Base-by-base conservation (phyloP, 2,329 filamentous ascomycete species). In the Grosmannia huntii region DNA sequence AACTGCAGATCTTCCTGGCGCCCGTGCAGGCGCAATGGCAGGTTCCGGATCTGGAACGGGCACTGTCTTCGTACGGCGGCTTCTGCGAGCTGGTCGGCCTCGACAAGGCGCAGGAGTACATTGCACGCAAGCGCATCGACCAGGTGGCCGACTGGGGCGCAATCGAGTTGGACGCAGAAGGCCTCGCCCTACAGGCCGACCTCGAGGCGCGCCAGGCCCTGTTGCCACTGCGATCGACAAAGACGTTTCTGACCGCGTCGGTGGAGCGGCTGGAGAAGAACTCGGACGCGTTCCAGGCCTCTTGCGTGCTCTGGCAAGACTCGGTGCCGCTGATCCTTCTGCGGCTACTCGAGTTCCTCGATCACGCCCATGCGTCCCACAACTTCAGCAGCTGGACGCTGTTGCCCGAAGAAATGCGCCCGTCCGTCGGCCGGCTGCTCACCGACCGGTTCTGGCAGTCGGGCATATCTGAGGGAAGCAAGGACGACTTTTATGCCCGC, bases 381-480 rank as follows among this genome's bases (percentile, higher is more conserved):
- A 91, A 96, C 65, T 82, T 89, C 1, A 76, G 81, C 23, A 95
- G 90, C 67, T 99, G 94, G 92, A 76, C 79, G 11, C 81, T 85
- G 36, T 73, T 96, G 19, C 86, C 90, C 1, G 69, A 76, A 12
- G 89, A 95, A 49, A 86, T 95, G 76, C 85, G 85, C 60, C 74
- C 79, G 5, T 83, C 95, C 56, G 87, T 97, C 46, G 81, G 84
- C 50, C 82, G 89, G 25, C 90, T 97, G 23, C 75, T 99, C 25
- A 95, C 90, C 16, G 94, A 99, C 71, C 82, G 94, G 27, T 99
- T 99, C 70, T 99, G 94, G 94, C 94, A 99, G 75, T 90, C 91
- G 7, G 94, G 94, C 11, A 99, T 99, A 55, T 97, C 94, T 0
- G 88, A 86, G 61, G 94, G 95, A 28, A 97, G 89, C 65, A 90